These are phyloP conservation scores for Psilocybe sp. DNA, from an alignment of 768 basidiomycete species.

Conservation along the genomic window DNA sequence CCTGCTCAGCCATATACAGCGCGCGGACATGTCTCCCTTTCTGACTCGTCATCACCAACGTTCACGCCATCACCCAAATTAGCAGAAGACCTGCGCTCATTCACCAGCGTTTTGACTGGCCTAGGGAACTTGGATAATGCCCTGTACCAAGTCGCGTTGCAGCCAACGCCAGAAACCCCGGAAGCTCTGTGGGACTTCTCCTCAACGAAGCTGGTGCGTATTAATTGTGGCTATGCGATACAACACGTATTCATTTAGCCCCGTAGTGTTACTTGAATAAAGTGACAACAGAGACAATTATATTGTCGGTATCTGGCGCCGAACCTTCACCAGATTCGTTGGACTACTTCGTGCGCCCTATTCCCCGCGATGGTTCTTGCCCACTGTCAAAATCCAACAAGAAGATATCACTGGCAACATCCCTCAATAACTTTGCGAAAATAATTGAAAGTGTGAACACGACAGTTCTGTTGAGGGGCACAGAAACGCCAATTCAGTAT, in stretches of 20 bases:
- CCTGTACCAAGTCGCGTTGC: constrained; percentile 73
- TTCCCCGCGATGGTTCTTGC: constrained; percentile 70
- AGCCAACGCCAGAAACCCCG: constrained; percentile 37
- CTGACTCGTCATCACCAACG: constrained; percentile 26
- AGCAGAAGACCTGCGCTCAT: constrained; percentile 42
- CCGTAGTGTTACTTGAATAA: constrained; percentile 65
- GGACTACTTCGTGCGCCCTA: constrained; percentile 69
- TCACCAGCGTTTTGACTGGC: constrained; percentile 35
- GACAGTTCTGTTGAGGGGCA: constrained; percentile 42
- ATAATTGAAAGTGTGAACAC: constrained; percentile 40
- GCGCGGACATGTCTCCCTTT: constrained; percentile 39
- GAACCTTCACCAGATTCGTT: constrained; percentile 56
- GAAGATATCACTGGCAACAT: constrained; percentile 10
- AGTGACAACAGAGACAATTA: constrained; percentile 51
- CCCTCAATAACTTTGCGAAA: constrained; percentile 24
- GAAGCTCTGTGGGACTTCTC: constrained; percentile 54
- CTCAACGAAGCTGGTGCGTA: constrained; percentile 58
- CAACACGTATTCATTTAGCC: constrained; percentile 7
- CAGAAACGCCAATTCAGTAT: constrained; percentile 58
- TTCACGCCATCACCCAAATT: constrained; percentile 41
- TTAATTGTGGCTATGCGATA: constrained; percentile 1
- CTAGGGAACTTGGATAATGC: constrained; percentile 35
- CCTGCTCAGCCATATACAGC: constrained; percentile 35
- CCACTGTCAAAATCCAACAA: constrained; percentile 32
- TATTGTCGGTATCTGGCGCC: constrained; percentile 47